Evolutionary conservation across 768 basidiomycete genomes (phyloP).

Genomic region (Amanita subjunquillea): DNA sequence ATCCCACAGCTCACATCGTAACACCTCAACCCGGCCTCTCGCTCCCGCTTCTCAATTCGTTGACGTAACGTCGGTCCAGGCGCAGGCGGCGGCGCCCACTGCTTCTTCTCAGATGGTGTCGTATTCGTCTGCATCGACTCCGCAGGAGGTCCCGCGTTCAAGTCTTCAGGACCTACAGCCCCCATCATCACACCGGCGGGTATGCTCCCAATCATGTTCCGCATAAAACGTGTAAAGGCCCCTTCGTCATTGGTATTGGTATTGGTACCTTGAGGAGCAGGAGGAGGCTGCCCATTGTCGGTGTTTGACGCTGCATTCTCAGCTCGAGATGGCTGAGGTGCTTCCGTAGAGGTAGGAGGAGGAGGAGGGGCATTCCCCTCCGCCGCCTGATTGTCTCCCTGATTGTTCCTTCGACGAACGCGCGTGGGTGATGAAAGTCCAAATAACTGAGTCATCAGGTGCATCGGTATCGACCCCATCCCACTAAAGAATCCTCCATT

Average conservation of each 20-base stretch:
- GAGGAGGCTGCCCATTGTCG: neutral
- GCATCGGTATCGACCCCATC: neutral
- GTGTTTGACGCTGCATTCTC: neutral
- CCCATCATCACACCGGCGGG: neutral
- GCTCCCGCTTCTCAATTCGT: conserved; percentile 61
- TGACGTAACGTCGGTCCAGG: conserved; percentile 67
- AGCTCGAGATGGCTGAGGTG: neutral
- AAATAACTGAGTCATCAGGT: neutral
- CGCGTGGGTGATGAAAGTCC: neutral
- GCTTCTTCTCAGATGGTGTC: conserved; percentile 21
- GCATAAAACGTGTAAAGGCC: conserved; percentile 10
- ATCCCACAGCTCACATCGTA: conserved; percentile 64
- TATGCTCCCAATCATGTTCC: neutral
- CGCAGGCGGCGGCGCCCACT: conserved; percentile 52
- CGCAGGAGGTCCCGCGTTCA: conserved; percentile 5
- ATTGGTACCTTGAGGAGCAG: neutral
- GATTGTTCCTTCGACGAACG: conserved; percentile 6
- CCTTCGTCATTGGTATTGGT: neutral
- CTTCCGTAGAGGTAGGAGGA: neutral
- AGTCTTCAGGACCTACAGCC: neutral
- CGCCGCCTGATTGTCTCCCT: neutral
- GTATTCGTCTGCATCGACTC: neutral
- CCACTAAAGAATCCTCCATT: neutral
- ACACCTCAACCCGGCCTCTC: conserved; percentile 64
- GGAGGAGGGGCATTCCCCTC: neutral